Base-by-base conservation (phyloP, 1,284 basidiomycete genomes). In the Apiotrichum gamsii region DNA sequence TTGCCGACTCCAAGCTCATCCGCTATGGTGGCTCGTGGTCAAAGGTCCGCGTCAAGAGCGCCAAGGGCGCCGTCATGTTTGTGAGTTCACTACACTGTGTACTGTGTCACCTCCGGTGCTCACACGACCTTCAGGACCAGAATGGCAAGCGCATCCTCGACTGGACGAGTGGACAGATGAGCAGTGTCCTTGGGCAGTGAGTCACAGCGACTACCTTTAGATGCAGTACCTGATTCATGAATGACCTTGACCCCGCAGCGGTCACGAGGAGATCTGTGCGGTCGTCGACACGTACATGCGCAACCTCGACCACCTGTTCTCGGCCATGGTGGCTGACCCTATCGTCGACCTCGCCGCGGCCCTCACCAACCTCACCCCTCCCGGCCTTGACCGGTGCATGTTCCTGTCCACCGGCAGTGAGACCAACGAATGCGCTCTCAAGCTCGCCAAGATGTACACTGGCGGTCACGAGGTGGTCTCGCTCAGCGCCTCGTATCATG, bases 401-500 rank as follows among this genome's bases (percentile, higher is more conserved):
- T 64, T 67, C 44, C 57, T 69, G 29, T 55, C 47, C n/a, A 67
- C 66, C 0, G 65, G 65, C 6, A 46, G 51, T 11, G 65, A 69
- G 49, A 58, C 55, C 6, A 62, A 60, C 44, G 66, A 67, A 45
- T 45, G 46, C n/a, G 66, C 66, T 3, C 45, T 69, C 34, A 61
- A 58, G 48, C 55, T 69, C 46, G 66, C 66, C n/a, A 67, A 69
- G 51, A 49, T 62, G 45, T 62, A 62, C 37, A 69, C 64, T 13
- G 66, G 66, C 1, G 60, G 59, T 15, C 51, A 59, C 28, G 66
- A 67, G 49, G 51, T 69, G 8, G 60, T 67, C 3, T 57, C 58
- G 15, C 54, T 64, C 20, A 57, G 56, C 10, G 58, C 60, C 4
- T 51, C 51, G 19, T 65, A 52, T 23, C 63, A 60, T 61, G 66